A percentile compares a stretch with the other conserved stretches of the same genome.
Evolutionary conservation across 352 stramenopile genomes (phyloP).

Genomic region (Phytophthora melonis): DNA sequence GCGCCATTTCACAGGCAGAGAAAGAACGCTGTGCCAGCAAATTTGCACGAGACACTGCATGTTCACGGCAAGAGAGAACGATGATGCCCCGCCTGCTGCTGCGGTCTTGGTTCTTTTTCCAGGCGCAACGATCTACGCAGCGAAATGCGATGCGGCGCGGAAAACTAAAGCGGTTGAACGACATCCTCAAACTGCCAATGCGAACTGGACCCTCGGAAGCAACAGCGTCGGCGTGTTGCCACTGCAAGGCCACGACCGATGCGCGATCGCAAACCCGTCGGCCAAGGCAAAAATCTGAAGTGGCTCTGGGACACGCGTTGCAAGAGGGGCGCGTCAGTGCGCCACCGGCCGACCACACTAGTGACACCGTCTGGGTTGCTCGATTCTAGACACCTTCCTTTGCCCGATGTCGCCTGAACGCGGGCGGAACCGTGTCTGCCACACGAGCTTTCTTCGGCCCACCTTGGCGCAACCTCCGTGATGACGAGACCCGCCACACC

Average conservation of each 20-base stretch:
- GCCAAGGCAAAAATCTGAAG: slow-evolving; percentile 28
- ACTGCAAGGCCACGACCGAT: slow-evolving; percentile 30
- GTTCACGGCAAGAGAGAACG: slow-evolving; percentile 21
- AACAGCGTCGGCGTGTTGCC: background rate
- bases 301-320: slow-evolving; percentile 27
- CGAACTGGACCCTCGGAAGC: background rate
- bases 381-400: no score
- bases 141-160: background rate
- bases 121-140: background rate
- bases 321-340: slow-evolving; percentile 22
- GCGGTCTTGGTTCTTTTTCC: background rate
- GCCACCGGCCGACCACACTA: slow-evolving; percentile 11
- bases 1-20: slow-evolving; percentile 8
- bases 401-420: background rate
- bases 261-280: background rate
- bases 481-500: slow-evolving; percentile 25
- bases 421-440: background rate
- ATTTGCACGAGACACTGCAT: slow-evolving; percentile 11
- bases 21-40: slow-evolving; percentile 5
- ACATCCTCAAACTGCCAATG: background rate
- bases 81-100: slow-evolving; percentile 14
- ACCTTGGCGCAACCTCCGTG: slow-evolving; percentile 12
- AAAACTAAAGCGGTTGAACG: background rate
- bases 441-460: slow-evolving; percentile 23
- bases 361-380: no score